These are phyloP conservation scores for Schizosaccharomyces octosporus DNA, from an alignment of 805 yeast genomes.

Conservation along the genomic window DNA sequence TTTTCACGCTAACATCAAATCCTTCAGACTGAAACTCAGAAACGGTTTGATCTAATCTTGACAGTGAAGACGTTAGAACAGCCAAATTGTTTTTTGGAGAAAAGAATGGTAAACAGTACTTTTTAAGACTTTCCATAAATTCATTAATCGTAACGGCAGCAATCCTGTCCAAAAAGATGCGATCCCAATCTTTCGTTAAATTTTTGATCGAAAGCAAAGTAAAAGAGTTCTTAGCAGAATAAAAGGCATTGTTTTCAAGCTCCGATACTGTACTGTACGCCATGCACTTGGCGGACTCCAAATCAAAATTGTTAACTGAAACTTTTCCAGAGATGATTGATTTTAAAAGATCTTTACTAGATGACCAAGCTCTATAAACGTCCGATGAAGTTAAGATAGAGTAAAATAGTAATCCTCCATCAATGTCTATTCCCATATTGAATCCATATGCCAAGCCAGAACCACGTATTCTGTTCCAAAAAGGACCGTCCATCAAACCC, in stretches of 20 bases:
- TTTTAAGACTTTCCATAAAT: neutral
- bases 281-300: neutral
- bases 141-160: neutral
- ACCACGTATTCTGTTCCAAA: constrained; percentile 90
- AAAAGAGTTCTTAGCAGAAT: neutral
- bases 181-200: neutral
- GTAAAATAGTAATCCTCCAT: constrained; percentile 41
- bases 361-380: constrained; percentile 27
- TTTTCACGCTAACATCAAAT: neutral
- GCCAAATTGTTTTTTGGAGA: neutral
- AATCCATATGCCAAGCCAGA: constrained; percentile 87
- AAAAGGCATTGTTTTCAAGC: neutral
- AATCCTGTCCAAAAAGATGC: neutral
- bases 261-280: neutral
- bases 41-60: neutral
- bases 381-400: constrained; percentile 67
- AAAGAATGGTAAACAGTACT: neutral
- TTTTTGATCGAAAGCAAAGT: neutral
- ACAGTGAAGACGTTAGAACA: neutral
- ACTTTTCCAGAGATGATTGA: neutral
- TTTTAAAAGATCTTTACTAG: neutral
- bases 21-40: neutral
- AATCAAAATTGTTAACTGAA: neutral
- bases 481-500: constrained; percentile 82
- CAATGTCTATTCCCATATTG: constrained; percentile 29